phyloP scores from a whole-genome alignment of 2,329 filamentous ascomycete genomes.

The Sclerotinia sclerotiorum region DNA sequence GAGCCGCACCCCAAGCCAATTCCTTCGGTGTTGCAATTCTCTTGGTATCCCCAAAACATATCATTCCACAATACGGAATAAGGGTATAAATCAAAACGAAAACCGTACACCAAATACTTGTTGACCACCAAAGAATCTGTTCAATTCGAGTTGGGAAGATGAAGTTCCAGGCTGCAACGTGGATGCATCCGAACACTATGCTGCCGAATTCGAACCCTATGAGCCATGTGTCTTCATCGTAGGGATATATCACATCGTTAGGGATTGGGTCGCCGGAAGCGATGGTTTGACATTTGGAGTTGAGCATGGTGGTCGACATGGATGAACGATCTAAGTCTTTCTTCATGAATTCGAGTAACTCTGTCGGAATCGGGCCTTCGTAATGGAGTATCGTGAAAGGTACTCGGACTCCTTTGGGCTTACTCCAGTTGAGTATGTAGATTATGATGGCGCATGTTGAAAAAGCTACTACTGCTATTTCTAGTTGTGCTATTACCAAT shows the following conservation, averaged over 20 bases:
- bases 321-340: constrained; percentile 10
- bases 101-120: constrained; percentile 20
- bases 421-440: constrained; percentile 23
- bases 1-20: constrained; percentile 6
- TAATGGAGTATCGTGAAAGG: constrained; percentile 6
- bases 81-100: constrained; percentile 13
- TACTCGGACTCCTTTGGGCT: constrained; percentile 10
- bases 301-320: not conserved
- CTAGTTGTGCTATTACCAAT: constrained; percentile 5
- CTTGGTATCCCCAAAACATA: not conserved
- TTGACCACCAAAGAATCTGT: constrained; percentile 23
- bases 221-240: constrained; percentile 13
- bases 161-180: constrained; percentile 29
- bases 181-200: constrained; percentile 28
- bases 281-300: not conserved
- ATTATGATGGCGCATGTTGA: constrained; percentile 25
- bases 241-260: constrained; percentile 12
- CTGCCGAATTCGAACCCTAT: constrained; percentile 16
- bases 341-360: not conserved
- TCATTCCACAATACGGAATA: constrained; percentile 9
- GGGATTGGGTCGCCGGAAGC: constrained; percentile 1
- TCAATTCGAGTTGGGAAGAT: constrained; percentile 27
- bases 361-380: not conserved
- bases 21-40: constrained; percentile 2
- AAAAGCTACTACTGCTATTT: constrained; percentile 14